Conservation (phyloP, 495 filamentous ascomycete genomes). For the Astrothelium subdiscretum region DNA sequence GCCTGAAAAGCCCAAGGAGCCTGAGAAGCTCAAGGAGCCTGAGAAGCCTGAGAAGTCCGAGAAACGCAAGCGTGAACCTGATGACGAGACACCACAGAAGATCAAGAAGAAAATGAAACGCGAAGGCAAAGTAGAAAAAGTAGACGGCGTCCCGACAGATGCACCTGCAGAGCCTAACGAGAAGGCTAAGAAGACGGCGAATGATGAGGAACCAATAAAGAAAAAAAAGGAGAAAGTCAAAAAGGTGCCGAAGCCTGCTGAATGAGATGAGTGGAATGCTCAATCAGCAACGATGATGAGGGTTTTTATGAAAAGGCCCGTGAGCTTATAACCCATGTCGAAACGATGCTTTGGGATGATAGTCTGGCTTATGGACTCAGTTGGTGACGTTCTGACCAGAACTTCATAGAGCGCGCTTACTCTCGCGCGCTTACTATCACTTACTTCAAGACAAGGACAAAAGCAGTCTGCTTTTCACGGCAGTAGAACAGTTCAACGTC, state of each 20-base stretch:
- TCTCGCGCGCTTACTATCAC: no score
- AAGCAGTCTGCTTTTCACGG: no score
- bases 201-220: background rate
- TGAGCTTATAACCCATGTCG: no score
- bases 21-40: no score
- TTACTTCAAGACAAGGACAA: no score
- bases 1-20: no score
- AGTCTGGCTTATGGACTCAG: no score
- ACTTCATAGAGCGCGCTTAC: no score
- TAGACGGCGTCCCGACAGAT: background rate
- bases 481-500: no score
- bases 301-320: background rate
- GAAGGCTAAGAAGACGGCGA: background rate
- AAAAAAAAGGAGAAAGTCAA: background rate
- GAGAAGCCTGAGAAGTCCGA: conserved; percentile 4
- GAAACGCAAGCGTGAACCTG: conserved; percentile 17
- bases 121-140: conserved; percentile 7
- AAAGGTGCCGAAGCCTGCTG: background rate
- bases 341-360: no score
- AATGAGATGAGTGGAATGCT: background rate
- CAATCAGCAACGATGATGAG: background rate
- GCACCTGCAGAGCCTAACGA: background rate
- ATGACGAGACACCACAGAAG: conserved; percentile 7
- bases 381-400: no score
- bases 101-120: conserved; percentile 19